Conservation (phyloP, 2,329 filamentous ascomycete genomes). For the Penicillium sp. region DNA sequence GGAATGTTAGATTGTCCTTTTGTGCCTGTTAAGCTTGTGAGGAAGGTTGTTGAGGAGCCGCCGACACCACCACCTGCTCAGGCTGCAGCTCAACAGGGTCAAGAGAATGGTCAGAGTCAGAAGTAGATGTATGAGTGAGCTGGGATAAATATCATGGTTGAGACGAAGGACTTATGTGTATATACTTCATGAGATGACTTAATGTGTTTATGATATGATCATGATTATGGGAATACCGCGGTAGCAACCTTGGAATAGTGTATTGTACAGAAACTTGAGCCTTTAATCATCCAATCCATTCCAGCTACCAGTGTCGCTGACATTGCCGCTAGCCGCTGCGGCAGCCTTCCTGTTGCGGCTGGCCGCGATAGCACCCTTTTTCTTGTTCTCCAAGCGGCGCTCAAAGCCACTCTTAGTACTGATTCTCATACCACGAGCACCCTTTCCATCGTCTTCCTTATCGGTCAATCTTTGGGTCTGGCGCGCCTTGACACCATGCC, state of each 20-base stretch:
- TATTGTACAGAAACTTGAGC: slow-evolving; percentile 18
- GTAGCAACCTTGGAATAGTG: not conserved
- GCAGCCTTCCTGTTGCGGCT: slow-evolving; percentile 38
- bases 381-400: slow-evolving; percentile 45
- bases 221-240: slow-evolving; percentile 3
- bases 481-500: slow-evolving; percentile 73
- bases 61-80: slow-evolving; percentile 7
- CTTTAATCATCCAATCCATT: slow-evolving; percentile 40
- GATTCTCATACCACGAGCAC: slow-evolving; percentile 57
- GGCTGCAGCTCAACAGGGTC: not conserved
- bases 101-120: not conserved
- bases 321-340: slow-evolving; percentile 22
- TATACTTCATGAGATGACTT: slow-evolving; percentile 6
- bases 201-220: slow-evolving; percentile 15
- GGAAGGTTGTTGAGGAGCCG: slow-evolving; percentile 24
- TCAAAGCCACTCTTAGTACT: slow-evolving; percentile 59
- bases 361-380: slow-evolving; percentile 44
- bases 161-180: not conserved
- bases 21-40: slow-evolving; percentile 27
- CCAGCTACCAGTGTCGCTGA: slow-evolving; percentile 36
- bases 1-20: slow-evolving; percentile 29
- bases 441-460: slow-evolving; percentile 47
- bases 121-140: not conserved
- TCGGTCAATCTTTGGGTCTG: slow-evolving; percentile 43
- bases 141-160: not conserved